A percentile compares a stretch with the other conserved stretches of the same genome.
Conservation (phyloP, 2,329 filamentous ascomycete species). For the Colletotrichum sp. region DNA sequence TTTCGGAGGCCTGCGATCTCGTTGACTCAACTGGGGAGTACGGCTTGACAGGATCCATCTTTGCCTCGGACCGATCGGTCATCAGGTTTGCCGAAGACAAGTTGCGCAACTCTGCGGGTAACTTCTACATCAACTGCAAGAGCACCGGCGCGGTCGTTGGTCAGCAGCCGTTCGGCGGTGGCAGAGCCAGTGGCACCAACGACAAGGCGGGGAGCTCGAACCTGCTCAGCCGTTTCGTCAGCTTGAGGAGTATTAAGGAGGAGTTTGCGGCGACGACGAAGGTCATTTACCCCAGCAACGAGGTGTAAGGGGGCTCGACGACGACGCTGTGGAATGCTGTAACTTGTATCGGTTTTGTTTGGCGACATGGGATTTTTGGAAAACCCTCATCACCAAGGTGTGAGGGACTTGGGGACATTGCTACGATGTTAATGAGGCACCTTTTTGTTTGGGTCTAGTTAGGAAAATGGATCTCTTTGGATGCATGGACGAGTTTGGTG, state of each 20-base stretch:
- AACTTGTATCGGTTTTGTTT: not conserved
- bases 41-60: conserved; percentile 77
- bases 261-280: conserved; percentile 69
- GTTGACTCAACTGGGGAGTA: conserved; percentile 79
- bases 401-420: not conserved
- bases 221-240: conserved; percentile 70
- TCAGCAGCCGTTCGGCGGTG: conserved; percentile 75
- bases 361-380: not conserved
- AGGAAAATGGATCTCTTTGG: not conserved
- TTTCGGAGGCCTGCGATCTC: conserved; percentile 62
- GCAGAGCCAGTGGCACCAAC: conserved; percentile 72
- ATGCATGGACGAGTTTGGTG: not conserved
- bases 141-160: conserved; percentile 75
- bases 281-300: conserved; percentile 76
- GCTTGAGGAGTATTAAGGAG: conserved; percentile 74
- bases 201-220: conserved; percentile 74
- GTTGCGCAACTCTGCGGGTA: conserved; percentile 76
- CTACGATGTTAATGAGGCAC: not conserved
- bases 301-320: conserved; percentile 47
- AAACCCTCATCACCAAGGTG: not conserved
- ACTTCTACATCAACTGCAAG: conserved; percentile 90
- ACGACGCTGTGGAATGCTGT: not conserved
- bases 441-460: not conserved
- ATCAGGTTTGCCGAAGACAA: conserved; percentile 73
- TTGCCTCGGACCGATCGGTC: conserved; percentile 71